These are phyloP conservation scores for Tulasnella sp. DNA, from an alignment of 768 basidiomycete species.

Conservation along the genomic window DNA sequence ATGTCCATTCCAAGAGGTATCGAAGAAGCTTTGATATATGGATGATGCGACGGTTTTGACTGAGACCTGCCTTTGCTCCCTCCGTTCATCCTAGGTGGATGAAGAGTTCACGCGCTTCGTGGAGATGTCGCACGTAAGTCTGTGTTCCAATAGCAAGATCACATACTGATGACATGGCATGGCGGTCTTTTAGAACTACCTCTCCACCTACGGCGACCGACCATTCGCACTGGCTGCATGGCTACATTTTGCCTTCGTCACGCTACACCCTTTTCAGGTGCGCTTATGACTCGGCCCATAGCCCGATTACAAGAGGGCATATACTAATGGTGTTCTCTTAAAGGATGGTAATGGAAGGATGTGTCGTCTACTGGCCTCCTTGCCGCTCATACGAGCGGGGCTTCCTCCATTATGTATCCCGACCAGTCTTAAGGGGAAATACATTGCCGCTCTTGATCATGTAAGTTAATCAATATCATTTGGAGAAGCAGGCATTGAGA, in stretches of 20 bases:
- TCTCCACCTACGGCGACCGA: not conserved
- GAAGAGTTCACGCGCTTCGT: not conserved
- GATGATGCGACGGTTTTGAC: not conserved
- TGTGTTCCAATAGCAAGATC: not conserved
- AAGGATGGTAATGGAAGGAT: not conserved
- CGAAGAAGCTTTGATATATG: no score
- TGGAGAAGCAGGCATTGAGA: no score
- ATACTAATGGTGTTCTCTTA: no score
- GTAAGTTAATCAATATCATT: no score
- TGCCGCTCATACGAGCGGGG: not conserved
- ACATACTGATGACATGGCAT: not conserved
- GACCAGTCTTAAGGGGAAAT: not conserved
- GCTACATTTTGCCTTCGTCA: not conserved
- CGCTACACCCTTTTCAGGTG: not conserved
- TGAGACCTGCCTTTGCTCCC: no score
- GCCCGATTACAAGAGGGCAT: no score
- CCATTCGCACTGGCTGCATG: not conserved
- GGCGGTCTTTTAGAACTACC: no score
- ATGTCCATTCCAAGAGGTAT: not conserved
- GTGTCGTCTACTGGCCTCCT: not conserved
- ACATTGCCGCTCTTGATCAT: not conserved
- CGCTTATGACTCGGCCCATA: no score
- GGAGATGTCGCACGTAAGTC: not conserved
- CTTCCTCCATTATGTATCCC: conserved; percentile 1
- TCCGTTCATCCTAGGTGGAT: no score